A percentile compares a stretch with the other conserved stretches of the same genome.
Evolutionary conservation across 139 green algal species (phyloP).

Genomic region (Chlorella sp.): DNA sequence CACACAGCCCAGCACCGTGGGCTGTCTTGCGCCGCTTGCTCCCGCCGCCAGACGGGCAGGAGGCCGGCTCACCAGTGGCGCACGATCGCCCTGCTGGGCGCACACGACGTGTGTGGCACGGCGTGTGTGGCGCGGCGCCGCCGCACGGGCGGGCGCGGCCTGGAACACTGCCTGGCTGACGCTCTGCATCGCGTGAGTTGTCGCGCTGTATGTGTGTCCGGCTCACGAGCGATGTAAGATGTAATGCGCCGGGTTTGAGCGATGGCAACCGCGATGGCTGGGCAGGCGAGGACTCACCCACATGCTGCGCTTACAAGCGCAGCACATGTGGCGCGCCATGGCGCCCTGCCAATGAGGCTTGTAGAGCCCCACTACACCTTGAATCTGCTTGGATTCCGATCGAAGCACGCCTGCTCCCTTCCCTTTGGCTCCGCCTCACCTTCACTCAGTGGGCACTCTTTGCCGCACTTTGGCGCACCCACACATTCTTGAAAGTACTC

Average conservation of each 20-base stretch:
- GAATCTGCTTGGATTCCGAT: background rate
- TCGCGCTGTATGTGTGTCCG: background rate
- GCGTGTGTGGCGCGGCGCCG: background rate
- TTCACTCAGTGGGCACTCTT: no score
- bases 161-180: background rate
- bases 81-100: conserved; percentile 8
- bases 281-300: background rate
- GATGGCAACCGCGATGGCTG: background rate
- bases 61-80: conserved; percentile 10
- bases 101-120: conserved; percentile 6
- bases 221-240: background rate
- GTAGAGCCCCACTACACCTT: background rate
- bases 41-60: background rate
- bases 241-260: background rate
- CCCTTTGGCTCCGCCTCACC: no score
- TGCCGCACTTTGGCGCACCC: no score
- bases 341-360: no score
- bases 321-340: background rate
- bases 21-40: background rate
- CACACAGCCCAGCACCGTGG: background rate
- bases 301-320: background rate
- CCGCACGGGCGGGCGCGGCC: background rate
- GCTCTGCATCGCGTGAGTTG: background rate
- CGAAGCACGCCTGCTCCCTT: no score
- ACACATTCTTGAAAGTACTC: no score